A percentile compares a stretch with the other conserved stretches of the same genome.
Conservation (phyloP, 2,329 filamentous ascomycete genomes). For the Hymenoscyphus scutula region DNA sequence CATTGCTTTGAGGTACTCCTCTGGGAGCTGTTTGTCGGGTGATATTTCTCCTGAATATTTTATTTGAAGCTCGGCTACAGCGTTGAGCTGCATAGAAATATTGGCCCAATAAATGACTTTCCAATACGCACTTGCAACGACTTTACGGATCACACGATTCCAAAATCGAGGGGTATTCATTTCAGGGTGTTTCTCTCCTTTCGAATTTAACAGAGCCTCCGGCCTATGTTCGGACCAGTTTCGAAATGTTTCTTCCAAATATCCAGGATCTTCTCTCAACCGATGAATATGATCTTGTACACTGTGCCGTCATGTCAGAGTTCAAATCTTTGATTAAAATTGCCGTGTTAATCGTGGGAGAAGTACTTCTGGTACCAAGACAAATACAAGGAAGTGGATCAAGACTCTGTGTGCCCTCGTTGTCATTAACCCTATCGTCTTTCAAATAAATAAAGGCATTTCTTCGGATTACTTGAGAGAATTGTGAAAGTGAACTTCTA, state of each 20-base stretch:
- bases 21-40: slow-evolving; percentile 37
- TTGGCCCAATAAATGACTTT: slow-evolving; percentile 17
- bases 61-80: slow-evolving; percentile 33
- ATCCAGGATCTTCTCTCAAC: slow-evolving; percentile 57
- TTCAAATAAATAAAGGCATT: too few species aligned
- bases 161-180: slow-evolving; percentile 37
- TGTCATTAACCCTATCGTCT: too few species aligned
- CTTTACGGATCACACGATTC: slow-evolving; percentile 39
- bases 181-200: slow-evolving; percentile 30
- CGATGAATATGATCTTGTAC: slow-evolving; percentile 54
- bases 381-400: too few species aligned
- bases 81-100: slow-evolving; percentile 25
- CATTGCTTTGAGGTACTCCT: slow-evolving; percentile 41
- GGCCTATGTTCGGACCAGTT: slow-evolving; percentile 47
- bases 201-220: slow-evolving; percentile 43
- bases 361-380: neutral
- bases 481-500: too few species aligned
- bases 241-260: slow-evolving; percentile 47
- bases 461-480: too few species aligned
- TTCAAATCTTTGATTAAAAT: slow-evolving; percentile 47
- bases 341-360: slow-evolving; percentile 40
- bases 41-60: slow-evolving; percentile 38
- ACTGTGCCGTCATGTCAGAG: slow-evolving; percentile 39
- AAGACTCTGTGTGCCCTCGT: too few species aligned
- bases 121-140: slow-evolving; percentile 37